Base-by-base conservation (phyloP, 345 rosid genomes). In the Euclidium syriacum region DNA sequence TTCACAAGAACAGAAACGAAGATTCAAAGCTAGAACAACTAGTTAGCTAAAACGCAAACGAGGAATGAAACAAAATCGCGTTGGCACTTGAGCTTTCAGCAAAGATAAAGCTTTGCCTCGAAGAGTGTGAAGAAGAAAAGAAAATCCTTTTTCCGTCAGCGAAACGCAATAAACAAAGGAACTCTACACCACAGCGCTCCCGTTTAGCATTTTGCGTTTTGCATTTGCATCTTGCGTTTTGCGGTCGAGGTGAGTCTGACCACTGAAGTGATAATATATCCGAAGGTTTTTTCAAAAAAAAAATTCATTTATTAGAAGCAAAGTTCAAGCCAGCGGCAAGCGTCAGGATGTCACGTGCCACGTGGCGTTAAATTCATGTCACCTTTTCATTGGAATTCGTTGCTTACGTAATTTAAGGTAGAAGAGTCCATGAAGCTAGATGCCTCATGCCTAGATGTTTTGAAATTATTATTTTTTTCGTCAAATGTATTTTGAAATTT, bases 271-370 rank as follows among this genome's bases (percentile, higher is more conserved):
- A 67, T 25, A 58, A n/a, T 11, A 15, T 2, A n/a, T n/a, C n/a
- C 35, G 38, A 33, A 11, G 59, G 11, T 15, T 4, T 2, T 48
- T 58, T 57, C n/a, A 1, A 23, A 50, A 24, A 42, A 19, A 17
- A 1, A 38, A 32, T 66, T 27, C 59, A 58, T 69, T 52, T 52
- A 69, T 34, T 3, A 15, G 46, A 40, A 14, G 19, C 19, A 18
- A 38, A 15, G 17, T 2, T 18, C 19, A 40, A 15, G 19, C 19
- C 17, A n/a, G 46, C 46, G 46, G 46, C 46, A 40, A 40, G 46
- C 46, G 46, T 40, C 46, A 40, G 46, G 7, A 8, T 7, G 26
- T 70, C 74, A 70, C 74, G 68, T 70, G 68, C 74, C 74, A 70
- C 63, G 68, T 70, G 62, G 49, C 52, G 23, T 38, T 52, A 50